These are phyloP conservation scores for Ascodesmis nigricans DNA, from an alignment of 495 filamentous ascomycete genomes.

Conservation along the genomic window DNA sequence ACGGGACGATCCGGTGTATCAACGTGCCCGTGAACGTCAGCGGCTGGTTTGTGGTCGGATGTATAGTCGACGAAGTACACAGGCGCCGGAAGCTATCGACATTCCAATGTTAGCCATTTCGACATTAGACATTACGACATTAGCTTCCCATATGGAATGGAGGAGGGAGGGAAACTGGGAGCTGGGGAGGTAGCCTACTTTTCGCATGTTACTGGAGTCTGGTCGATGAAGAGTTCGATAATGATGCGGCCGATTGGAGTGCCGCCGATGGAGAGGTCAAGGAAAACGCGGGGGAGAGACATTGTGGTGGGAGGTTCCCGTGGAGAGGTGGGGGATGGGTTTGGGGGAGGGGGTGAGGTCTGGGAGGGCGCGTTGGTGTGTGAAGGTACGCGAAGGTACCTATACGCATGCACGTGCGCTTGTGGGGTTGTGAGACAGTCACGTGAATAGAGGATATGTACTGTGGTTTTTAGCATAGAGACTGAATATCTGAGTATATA, in stretches of 20 bases:
- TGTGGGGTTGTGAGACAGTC: no score
- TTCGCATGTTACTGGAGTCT: slow-evolving; percentile 27
- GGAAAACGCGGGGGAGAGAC: background rate
- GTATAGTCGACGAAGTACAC: slow-evolving; percentile 33
- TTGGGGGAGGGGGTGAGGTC: background rate
- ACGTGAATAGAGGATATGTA: no score
- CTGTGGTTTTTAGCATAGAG: no score
- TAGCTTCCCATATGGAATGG: slow-evolving; percentile 1
- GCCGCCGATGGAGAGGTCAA: slow-evolving; percentile 22
- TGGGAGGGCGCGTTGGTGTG: background rate
- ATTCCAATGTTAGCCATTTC: slow-evolving; percentile 10
- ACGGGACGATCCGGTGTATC: slow-evolving; percentile 27
- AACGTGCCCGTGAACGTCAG: slow-evolving; percentile 22
- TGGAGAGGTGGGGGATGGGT: background rate
- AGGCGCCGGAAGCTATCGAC: slow-evolving; percentile 29
- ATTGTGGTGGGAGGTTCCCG: background rate
- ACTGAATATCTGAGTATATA: no score
- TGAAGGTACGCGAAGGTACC: no score
- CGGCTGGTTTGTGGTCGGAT: slow-evolving; percentile 29
- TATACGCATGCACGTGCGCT: no score
- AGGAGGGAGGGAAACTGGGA: background rate
- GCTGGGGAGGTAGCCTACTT: slow-evolving; percentile 32
- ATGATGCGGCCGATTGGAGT: slow-evolving; percentile 26
- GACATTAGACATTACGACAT: slow-evolving; percentile 5
- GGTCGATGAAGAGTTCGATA: slow-evolving; percentile 28